Evolutionary conservation across 2,329 filamentous ascomycete genomes (phyloP).

Genomic region (Moelleriella libera): DNA sequence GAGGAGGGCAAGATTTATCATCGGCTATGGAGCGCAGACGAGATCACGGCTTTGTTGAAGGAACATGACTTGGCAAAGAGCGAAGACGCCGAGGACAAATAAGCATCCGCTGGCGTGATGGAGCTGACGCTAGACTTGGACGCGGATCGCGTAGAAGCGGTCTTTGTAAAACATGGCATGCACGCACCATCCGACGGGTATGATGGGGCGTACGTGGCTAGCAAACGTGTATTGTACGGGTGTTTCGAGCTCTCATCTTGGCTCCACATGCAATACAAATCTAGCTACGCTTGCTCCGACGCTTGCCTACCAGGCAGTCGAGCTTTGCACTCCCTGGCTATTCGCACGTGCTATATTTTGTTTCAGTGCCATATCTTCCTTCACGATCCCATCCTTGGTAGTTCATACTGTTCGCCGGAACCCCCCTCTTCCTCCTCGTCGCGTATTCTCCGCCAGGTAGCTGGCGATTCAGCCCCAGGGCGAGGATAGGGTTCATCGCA

Average conservation of each 20-base stretch:
- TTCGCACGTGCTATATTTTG: too few species aligned
- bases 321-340: too few species aligned
- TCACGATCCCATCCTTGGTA: slow-evolving; percentile 6
- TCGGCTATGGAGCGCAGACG: slow-evolving; percentile 90
- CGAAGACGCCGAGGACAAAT: slow-evolving; percentile 56
- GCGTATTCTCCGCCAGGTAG: slow-evolving; percentile 28
- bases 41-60: slow-evolving; percentile 87
- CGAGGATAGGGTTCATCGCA: slow-evolving; percentile 45
- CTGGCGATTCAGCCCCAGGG: slow-evolving; percentile 21
- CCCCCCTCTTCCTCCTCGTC: slow-evolving; percentile 38
- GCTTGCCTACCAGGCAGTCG: too few species aligned
- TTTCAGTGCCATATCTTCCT: too few species aligned
- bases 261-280: too few species aligned
- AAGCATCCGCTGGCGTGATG: slow-evolving; percentile 8
- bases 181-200: neutral
- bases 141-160: slow-evolving; percentile 2
- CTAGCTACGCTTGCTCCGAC: too few species aligned
- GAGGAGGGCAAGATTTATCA: slow-evolving; percentile 96
- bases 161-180: slow-evolving; percentile 5
- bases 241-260: too few species aligned
- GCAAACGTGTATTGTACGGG: neutral
- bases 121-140: slow-evolving; percentile 5
- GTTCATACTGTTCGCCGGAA: slow-evolving; percentile 17
- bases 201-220: neutral
- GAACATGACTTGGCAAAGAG: slow-evolving; percentile 91